These are phyloP conservation scores for Atkinsonella texensis DNA, from an alignment of 2,329 filamentous ascomycete genomes.

Conservation along the genomic window DNA sequence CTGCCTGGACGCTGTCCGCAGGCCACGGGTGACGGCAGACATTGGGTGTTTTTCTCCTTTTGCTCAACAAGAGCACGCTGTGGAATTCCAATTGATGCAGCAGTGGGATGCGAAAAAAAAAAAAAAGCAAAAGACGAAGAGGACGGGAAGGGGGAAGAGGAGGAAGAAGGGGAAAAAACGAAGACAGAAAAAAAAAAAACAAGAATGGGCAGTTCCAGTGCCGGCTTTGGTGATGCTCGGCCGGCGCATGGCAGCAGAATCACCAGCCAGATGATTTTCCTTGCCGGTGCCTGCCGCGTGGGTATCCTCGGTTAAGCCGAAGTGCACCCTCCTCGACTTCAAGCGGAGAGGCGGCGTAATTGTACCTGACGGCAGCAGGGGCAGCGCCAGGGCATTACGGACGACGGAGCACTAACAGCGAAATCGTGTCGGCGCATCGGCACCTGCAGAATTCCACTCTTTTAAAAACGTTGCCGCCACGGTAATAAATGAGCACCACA, in stretches of 20 bases:
- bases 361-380: too few relatives aligned
- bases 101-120: conserved; percentile 3
- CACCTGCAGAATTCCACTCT: too few relatives aligned
- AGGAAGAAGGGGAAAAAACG: background rate
- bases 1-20: conserved; percentile 43
- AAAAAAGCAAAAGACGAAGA: background rate
- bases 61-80: background rate
- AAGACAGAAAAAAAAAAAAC: conserved; percentile 5
- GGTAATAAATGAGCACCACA: too few relatives aligned
- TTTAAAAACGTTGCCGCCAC: too few relatives aligned
- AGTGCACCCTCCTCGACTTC: background rate
- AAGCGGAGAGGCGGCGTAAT: background rate
- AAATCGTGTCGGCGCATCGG: too few relatives aligned
- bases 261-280: background rate
- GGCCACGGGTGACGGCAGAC: conserved; percentile 42
- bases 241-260: background rate
- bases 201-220: background rate
- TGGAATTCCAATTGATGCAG: conserved; percentile 3
- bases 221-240: background rate
- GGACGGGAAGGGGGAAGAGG: background rate
- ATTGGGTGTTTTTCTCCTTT: conserved; percentile 21
- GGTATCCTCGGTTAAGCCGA: conserved; percentile 4
- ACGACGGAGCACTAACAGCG: too few relatives aligned
- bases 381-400: too few relatives aligned
- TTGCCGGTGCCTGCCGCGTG: conserved; percentile 9